Evolutionary conservation across 371 early-diverging fungal species (phyloP).

Genomic region (Apophysomyces variabilis): DNA sequence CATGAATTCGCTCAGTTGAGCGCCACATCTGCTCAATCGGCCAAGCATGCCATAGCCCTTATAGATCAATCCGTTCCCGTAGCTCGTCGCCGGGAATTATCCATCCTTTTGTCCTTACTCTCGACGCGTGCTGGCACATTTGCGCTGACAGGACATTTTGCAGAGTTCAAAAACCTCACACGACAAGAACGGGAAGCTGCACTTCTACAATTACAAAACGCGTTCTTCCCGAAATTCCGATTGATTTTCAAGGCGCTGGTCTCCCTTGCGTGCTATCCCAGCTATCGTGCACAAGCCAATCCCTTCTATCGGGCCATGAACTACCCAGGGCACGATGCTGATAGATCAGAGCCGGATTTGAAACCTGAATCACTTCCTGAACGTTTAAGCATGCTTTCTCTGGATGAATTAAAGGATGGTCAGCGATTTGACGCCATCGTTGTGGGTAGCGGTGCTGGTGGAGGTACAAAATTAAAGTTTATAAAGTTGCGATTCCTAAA

Average conservation of each 20-base stretch:
- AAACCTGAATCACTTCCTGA: conserved; percentile 26
- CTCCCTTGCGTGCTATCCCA: conserved; percentile 27
- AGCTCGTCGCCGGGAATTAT: conserved; percentile 41
- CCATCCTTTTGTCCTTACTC: conserved; percentile 31
- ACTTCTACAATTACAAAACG: conserved; percentile 49
- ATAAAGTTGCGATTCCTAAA: neutral
- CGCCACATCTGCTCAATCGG: conserved; percentile 18
- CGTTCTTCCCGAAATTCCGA: conserved; percentile 54
- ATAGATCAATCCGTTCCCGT: conserved; percentile 38
- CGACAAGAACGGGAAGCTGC: conserved; percentile 54
- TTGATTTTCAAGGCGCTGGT: conserved; percentile 39
- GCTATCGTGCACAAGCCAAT: conserved; percentile 23
- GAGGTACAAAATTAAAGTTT: conserved; percentile 41
- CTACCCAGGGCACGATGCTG: conserved; percentile 37
- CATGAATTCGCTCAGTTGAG: conserved; percentile 16
- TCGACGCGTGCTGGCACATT: conserved; percentile 56
- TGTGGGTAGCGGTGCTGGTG: conserved; percentile 80
- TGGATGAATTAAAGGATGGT: conserved; percentile 28
- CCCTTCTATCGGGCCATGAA: conserved; percentile 41
- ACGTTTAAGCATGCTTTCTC: conserved; percentile 25
- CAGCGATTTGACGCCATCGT: conserved; percentile 69
- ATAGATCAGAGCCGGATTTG: conserved; percentile 16
- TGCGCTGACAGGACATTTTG: conserved; percentile 57
- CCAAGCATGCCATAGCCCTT: conserved; percentile 19
- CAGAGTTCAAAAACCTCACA: conserved; percentile 52